phyloP scores from a whole-genome alignment of 2,329 filamentous ascomycete species.

The Curvularia eragrostidis region DNA sequence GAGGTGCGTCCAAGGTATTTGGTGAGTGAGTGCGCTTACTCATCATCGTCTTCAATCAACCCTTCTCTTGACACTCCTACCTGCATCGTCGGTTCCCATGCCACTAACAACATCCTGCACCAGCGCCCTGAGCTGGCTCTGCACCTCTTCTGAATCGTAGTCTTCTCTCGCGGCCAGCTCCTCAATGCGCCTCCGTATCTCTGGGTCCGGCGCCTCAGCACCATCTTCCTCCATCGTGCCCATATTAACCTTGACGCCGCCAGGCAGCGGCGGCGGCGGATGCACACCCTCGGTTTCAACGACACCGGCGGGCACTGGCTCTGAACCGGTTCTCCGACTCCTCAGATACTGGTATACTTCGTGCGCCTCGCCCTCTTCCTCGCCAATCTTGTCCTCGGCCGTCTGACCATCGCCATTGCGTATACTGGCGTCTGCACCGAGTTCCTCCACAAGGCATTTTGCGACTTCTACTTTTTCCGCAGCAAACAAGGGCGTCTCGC shows the following conservation, averaged over 20 bases:
- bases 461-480: slow-evolving; percentile 82
- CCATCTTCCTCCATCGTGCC: slow-evolving; percentile 69
- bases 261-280: slow-evolving; percentile 69
- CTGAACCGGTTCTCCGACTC: slow-evolving; percentile 34
- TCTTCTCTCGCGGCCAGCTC: slow-evolving; percentile 84
- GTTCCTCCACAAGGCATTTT: slow-evolving; percentile 79
- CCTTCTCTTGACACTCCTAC: slow-evolving; percentile 55
- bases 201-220: slow-evolving; percentile 73
- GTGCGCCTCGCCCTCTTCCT: slow-evolving; percentile 77
- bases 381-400: slow-evolving; percentile 78
- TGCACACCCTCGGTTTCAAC: slow-evolving; percentile 36
- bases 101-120: slow-evolving; percentile 80
- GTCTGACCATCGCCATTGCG: slow-evolving; percentile 78
- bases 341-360: slow-evolving; percentile 75
- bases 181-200: slow-evolving; percentile 85
- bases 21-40: not conserved
- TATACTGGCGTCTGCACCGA: slow-evolving; percentile 71
- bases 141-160: slow-evolving; percentile 80
- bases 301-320: slow-evolving; percentile 30
- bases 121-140: slow-evolving; percentile 77
- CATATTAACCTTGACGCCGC: slow-evolving; percentile 78
- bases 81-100: slow-evolving; percentile 66
- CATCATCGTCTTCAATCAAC: slow-evolving; percentile 38
- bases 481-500: slow-evolving; percentile 94
- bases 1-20: not conserved